phyloP scores from a whole-genome alignment of 805 yeast species.

The Hanseniaspora pseudoguilliermondii region DNA sequence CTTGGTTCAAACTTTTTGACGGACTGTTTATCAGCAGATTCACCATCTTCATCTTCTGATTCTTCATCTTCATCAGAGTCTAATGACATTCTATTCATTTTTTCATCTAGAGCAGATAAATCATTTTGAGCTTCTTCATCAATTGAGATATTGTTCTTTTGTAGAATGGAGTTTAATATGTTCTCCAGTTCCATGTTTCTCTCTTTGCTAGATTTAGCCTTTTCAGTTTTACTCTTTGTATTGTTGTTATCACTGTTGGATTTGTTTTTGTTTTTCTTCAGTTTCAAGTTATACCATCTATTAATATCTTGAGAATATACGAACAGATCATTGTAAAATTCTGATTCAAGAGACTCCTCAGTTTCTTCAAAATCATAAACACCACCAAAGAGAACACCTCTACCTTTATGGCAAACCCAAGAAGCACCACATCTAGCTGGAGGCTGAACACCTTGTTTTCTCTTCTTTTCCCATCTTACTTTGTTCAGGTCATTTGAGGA shows the following conservation, averaged over 20 bases:
- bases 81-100: constrained; percentile 28
- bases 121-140: constrained; percentile 4
- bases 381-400: constrained; percentile 91
- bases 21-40: constrained; percentile 31
- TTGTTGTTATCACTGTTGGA: constrained; percentile 35
- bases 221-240: neutral
- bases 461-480: constrained; percentile 77
- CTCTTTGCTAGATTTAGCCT: constrained; percentile 21
- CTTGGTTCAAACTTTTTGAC: constrained; percentile 44
- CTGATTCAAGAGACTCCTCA: constrained; percentile 78
- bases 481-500: constrained; percentile 44
- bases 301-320: constrained; percentile 77
- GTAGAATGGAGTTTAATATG: constrained; percentile 57
- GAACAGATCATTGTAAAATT: constrained; percentile 65
- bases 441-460: constrained; percentile 82
- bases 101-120: constrained; percentile 21
- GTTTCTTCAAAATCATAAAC: constrained; percentile 92
- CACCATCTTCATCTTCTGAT: constrained; percentile 23
- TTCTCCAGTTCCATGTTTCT: constrained; percentile 76
- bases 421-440: constrained; percentile 92
- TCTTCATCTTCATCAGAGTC: constrained; percentile 24
- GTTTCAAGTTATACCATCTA: constrained; percentile 70
- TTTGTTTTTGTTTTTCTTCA: constrained; percentile 37
- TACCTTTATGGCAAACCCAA: constrained; percentile 74
- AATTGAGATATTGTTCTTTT: constrained; percentile 49